Percentiles rank a stretch among this genome's conserved stretches.
These are phyloP conservation scores for Corylus heterophylla DNA, from an alignment of 306 rosid genomes.

Conservation along the genomic window DNA sequence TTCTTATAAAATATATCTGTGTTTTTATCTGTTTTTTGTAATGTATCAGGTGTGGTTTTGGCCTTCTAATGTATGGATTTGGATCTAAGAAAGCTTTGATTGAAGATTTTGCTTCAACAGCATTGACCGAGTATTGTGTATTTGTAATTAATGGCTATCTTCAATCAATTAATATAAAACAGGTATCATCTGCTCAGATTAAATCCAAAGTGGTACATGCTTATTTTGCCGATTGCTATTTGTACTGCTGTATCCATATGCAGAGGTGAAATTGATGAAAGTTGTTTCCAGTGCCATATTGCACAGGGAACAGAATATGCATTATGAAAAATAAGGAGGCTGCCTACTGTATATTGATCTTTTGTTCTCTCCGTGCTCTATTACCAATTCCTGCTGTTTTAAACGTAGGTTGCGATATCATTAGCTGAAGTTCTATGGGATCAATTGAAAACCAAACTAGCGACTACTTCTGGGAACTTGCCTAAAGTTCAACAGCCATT, in stretches of 20 bases:
- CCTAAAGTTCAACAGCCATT: conserved; percentile 56
- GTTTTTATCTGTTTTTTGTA: conserved; percentile 1
- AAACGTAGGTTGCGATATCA: conserved; percentile 61
- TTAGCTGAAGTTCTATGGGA: conserved; percentile 74
- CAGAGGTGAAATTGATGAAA: background rate
- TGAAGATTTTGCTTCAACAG: conserved; percentile 86
- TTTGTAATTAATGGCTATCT: conserved; percentile 89
- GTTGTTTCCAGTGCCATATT: background rate
- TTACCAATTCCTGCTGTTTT: conserved; percentile 14
- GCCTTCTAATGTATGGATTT: conserved; percentile 89
- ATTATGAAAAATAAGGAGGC: background rate
- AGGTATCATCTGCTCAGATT: conserved; percentile 42
- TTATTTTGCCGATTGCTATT: background rate
- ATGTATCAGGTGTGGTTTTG: conserved; percentile 62
- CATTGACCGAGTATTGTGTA: conserved; percentile 65
- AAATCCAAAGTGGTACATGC: background rate
- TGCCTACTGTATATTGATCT: background rate
- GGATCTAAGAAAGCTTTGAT: conserved; percentile 87
- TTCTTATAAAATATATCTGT: background rate
- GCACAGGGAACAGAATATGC: conserved; percentile 2
- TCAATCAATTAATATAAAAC: conserved; percentile 74
- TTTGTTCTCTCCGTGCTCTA: conserved; percentile 8
- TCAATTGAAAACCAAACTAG: conserved; percentile 59
- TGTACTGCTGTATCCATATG: background rate
- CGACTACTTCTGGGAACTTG: conserved; percentile 34